phyloP scores from a whole-genome alignment of 805 yeast species.

The Saccharomycopsis sp. region DNA sequence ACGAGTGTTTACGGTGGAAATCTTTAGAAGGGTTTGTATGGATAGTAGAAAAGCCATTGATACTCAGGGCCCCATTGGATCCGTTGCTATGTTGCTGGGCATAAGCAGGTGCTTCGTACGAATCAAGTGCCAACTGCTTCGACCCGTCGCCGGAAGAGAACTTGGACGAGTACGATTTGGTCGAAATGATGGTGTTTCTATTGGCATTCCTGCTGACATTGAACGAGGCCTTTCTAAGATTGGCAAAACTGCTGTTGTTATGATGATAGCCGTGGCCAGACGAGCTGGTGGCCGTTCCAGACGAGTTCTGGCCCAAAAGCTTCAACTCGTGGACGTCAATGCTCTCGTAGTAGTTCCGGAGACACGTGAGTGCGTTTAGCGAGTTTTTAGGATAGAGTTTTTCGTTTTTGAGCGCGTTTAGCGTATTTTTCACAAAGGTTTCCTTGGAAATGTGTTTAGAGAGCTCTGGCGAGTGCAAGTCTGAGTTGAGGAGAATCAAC shows the following conservation, averaged over 20 bases:
- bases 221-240: slow-evolving; percentile 17
- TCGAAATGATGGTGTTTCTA: slow-evolving; percentile 7
- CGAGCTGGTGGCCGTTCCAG: background rate
- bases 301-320: slow-evolving; percentile 6
- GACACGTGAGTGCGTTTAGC: slow-evolving; percentile 15
- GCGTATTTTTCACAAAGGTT: slow-evolving; percentile 30
- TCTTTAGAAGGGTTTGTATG: background rate
- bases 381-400: slow-evolving; percentile 19
- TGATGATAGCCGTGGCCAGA: slow-evolving; percentile 3
- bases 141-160: background rate
- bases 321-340: slow-evolving; percentile 18
- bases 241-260: slow-evolving; percentile 15
- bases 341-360: slow-evolving; percentile 19
- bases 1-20: background rate
- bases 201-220: slow-evolving; percentile 16
- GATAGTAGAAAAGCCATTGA: background rate
- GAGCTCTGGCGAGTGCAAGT: slow-evolving; percentile 40
- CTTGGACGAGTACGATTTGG: slow-evolving; percentile 9
- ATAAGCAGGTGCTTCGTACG: no score
- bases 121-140: no score
- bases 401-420: slow-evolving; percentile 26
- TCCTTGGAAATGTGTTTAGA: slow-evolving; percentile 28
- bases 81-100: background rate
- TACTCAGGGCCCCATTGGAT: background rate
- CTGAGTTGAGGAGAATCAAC: slow-evolving; percentile 48